Evolutionary conservation across 2,329 filamentous ascomycete genomes (phyloP).

Genomic region (Pseudogymnoascus sp.): DNA sequence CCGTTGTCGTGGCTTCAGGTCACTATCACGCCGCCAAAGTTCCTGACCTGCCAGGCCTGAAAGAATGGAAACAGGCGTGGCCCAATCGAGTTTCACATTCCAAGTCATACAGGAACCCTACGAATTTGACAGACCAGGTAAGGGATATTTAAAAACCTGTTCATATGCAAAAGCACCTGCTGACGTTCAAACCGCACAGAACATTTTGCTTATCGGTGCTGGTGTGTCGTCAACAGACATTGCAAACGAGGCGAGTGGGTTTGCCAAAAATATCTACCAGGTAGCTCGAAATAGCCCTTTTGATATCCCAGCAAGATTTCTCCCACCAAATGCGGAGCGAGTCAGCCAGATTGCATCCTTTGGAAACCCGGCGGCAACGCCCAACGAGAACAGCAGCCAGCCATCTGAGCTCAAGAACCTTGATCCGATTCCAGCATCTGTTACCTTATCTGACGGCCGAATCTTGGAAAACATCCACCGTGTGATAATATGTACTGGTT

Average conservation of each 20-base stretch:
- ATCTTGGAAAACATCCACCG: conserved; percentile 49
- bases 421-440: conserved; percentile 39
- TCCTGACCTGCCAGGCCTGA: conserved; percentile 52
- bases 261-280: conserved; percentile 24
- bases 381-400: conserved; percentile 32
- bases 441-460: conserved; percentile 47
- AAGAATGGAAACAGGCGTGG: conserved; percentile 47
- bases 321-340: conserved; percentile 17
- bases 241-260: conserved; percentile 17
- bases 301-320: conserved; percentile 19
- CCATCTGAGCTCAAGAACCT: conserved; percentile 8
- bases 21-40: conserved; percentile 60
- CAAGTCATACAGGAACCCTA: conserved; percentile 62
- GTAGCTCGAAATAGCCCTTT: conserved; percentile 20
- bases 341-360: conserved; percentile 21
- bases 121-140: conserved; percentile 46
- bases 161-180: conserved; percentile 17
- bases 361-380: conserved; percentile 21
- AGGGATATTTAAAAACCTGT: conserved; percentile 36
- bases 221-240: conserved; percentile 43
- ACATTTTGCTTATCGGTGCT: conserved; percentile 48
- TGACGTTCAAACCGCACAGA: conserved; percentile 29
- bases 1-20: conserved; percentile 58
- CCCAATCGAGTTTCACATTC: conserved; percentile 55
- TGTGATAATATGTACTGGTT: conserved; percentile 61